A percentile compares a stretch with the other conserved stretches of the same genome.
Evolutionary conservation across 2,329 filamentous ascomycete species (phyloP).

Genomic region (Epichloe uncinata): DNA sequence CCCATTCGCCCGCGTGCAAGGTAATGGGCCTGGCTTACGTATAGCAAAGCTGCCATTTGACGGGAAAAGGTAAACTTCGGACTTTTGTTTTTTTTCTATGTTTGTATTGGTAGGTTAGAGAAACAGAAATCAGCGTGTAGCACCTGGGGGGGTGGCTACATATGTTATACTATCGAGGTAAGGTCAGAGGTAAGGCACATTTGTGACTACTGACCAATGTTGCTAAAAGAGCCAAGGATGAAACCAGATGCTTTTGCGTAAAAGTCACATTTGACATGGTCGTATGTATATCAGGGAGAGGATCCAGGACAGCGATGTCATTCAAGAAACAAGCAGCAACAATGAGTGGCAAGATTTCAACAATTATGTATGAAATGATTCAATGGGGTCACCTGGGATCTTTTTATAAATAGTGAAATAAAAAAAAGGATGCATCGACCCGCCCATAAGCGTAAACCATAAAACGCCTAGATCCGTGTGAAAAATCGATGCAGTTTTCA

Average conservation of each 20-base stretch:
- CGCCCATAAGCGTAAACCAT: slow-evolving; percentile 17
- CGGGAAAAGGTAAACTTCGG: slow-evolving; percentile 8
- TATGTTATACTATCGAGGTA: slow-evolving; percentile 25
- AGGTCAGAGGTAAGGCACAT: slow-evolving; percentile 42
- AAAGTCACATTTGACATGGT: neutral
- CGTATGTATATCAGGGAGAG: neutral
- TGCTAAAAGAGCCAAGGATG: neutral
- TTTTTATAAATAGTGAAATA: slow-evolving; percentile 4
- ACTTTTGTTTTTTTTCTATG: neutral
- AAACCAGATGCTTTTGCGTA: neutral
- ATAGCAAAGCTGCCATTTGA: slow-evolving; percentile 7
- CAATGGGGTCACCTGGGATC: slow-evolving; percentile 13
- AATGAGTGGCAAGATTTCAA: neutral
- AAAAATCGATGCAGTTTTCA: slow-evolving; percentile 8
- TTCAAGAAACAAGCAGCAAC: neutral
- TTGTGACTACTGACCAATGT: slow-evolving; percentile 22
- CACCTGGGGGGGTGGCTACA: slow-evolving; percentile 2
- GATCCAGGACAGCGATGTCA: neutral
- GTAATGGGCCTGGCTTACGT: neutral
- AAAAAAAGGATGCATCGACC: slow-evolving; percentile 17
- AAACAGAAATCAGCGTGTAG: slow-evolving; percentile 3
- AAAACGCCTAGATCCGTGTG: slow-evolving; percentile 22
- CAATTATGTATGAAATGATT: slow-evolving; percentile 2
- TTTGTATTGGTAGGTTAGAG: slow-evolving; percentile 8
- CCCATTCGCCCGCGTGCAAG: neutral